A percentile compares a stretch with the other conserved stretches of the same genome.
Conservation (phyloP, 768 basidiomycete genomes). For the Lactifluus echinatus region DNA sequence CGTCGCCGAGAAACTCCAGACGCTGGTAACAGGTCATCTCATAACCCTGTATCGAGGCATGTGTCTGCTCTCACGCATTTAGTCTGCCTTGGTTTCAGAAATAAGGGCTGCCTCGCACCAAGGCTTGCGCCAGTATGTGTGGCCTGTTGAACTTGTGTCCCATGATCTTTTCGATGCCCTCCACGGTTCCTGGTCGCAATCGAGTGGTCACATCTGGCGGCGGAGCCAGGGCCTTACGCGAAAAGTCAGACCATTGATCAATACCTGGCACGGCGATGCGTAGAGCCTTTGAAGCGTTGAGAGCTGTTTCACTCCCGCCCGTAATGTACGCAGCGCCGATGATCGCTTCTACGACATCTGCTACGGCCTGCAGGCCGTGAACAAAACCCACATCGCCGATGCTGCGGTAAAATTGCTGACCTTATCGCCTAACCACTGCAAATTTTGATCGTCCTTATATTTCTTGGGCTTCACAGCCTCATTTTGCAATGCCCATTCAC, state of each 20-base stretch:
- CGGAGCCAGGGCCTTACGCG: slow-evolving; percentile 35
- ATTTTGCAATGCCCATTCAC: neutral
- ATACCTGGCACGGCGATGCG: slow-evolving; percentile 56
- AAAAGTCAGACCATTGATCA: slow-evolving; percentile 68
- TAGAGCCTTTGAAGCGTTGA: slow-evolving; percentile 55
- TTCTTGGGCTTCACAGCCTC: slow-evolving; percentile 2
- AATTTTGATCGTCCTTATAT: slow-evolving; percentile 31
- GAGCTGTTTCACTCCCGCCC: slow-evolving; percentile 58
- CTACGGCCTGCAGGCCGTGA: slow-evolving; percentile 46
- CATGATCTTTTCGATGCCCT: slow-evolving; percentile 54
- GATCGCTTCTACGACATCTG: slow-evolving; percentile 80
- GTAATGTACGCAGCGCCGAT: slow-evolving; percentile 75
- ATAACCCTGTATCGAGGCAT: slow-evolving; percentile 48
- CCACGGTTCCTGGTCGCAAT: slow-evolving; percentile 40
- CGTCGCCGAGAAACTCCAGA: slow-evolving; percentile 82
- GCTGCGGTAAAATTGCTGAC: slow-evolving; percentile 31
- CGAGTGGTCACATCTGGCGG: slow-evolving; percentile 37
- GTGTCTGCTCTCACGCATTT: slow-evolving; percentile 42
- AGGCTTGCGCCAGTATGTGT: slow-evolving; percentile 59
- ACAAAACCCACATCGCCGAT: neutral
- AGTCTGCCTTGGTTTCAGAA: neutral
- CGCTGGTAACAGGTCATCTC: slow-evolving; percentile 59
- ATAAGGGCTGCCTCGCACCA: slow-evolving; percentile 41
- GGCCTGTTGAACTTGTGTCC: slow-evolving; percentile 54
- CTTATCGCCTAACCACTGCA: slow-evolving; percentile 71